phyloP scores from a whole-genome alignment of 1,284 basidiomycete species.

The Cystobasidiaceae sp. region DNA sequence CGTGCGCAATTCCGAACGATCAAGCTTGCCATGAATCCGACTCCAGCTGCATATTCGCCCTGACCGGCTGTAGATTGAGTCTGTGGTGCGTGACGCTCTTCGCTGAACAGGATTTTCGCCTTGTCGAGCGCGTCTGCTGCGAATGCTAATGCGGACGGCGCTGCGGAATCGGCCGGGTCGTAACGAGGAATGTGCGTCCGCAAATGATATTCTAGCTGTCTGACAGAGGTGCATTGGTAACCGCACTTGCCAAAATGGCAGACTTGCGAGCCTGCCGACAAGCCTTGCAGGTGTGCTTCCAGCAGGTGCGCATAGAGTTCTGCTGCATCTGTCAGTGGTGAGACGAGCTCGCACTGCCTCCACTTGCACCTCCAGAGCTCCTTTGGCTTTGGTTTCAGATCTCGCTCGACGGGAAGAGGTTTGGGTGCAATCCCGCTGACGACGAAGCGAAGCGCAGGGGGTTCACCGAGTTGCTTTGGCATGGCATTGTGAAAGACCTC shows the following conservation, averaged over 20 bases:
- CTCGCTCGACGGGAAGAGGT: constrained; percentile 16
- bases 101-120: constrained; percentile 1
- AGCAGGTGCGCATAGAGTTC: constrained; percentile 7
- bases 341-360: not conserved
- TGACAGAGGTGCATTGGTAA: not conserved
- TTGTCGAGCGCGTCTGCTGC: constrained; percentile 12
- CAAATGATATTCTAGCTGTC: constrained; percentile 33
- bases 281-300: constrained; percentile 11
- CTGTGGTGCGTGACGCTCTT: constrained; percentile 31
- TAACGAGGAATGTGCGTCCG: constrained; percentile 34
- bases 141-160: not conserved
- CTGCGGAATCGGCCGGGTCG: constrained; percentile 7
- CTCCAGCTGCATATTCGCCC: constrained; percentile 22
- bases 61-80: no score
- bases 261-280: constrained; percentile 11
- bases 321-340: not conserved
- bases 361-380: constrained; percentile 16
- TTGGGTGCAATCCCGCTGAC: constrained; percentile 67
- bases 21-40: constrained; percentile 34
- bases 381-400: not conserved
- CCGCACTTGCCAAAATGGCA: constrained; percentile 31
- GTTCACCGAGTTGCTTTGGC: constrained; percentile 70
- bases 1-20: constrained; percentile 37
- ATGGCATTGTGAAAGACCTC: constrained; percentile 69
- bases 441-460: constrained; percentile 62